Base-by-base conservation (phyloP, 139 green algal genomes). In the Micromonas commoda region DNA sequence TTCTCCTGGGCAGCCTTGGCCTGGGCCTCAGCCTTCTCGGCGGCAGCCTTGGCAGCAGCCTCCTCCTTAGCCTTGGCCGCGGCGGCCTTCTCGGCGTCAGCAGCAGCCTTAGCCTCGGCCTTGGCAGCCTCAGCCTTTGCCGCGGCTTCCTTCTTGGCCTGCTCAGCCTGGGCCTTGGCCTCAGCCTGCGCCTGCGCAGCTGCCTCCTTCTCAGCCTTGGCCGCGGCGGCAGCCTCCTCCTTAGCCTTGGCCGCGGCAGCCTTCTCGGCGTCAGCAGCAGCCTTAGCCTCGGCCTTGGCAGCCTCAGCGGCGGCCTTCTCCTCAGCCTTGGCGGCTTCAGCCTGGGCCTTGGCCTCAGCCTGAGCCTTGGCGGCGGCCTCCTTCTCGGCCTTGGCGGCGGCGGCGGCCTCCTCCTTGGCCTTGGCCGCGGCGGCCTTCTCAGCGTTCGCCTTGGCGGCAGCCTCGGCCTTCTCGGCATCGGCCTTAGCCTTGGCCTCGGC, bases 281-380 rank as follows among this genome's bases (percentile, higher is more conserved):
- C 63, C 29, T 70, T 35, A 19, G 63, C 63, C 20, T 19, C 9
- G 6, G 6, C 29, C 63, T 9, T 19, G 28, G 29, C 28, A 33
- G 28, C 29, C 63, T 70, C 16, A 9, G 13, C 63, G 6, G 63
- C 63, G 29, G 63, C 63, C 9, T 9, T 19, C 63, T 70, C 20
- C 63, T 70, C 63, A 70, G 63, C n/a, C n/a, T n/a, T n/a, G n/a
- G n/a, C 63, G 28, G 63, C 63, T 70, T 70, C 9, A 9, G 63
- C 63, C 63, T 35, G 6, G 13, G 63, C 63, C 20, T 70, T 6
- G 13, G 6, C 63, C 29, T 9, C 63, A 9, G 28, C 63, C 63
- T 70, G 9, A 70, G 28, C 29, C 28, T 33, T 35, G 6, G 28
- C 29, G 63, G 63, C 63, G 28, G 13, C 63, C 28, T 9, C 45